Conservation (phyloP, 306 rosid genomes). For the Cicer bijugum region DNA sequence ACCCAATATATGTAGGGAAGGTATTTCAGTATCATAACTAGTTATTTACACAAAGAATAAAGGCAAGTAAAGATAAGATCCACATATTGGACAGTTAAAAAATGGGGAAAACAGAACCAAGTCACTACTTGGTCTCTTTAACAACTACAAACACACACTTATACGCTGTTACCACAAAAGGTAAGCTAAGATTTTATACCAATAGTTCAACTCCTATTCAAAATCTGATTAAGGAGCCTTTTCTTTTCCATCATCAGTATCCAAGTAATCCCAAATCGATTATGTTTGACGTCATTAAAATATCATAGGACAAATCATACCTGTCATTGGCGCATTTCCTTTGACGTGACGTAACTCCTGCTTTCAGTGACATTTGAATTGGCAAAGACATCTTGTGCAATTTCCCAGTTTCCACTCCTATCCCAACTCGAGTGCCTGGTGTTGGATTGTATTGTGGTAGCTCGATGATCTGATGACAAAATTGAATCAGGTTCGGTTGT, state of each 20-base stretch:
- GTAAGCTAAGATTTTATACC: constrained; percentile 43
- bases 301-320: constrained; percentile 43
- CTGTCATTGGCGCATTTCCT: constrained; percentile 61
- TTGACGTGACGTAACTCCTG: constrained; percentile 62
- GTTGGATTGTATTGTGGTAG: constrained; percentile 73
- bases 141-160: constrained; percentile 64
- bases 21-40: constrained; percentile 44
- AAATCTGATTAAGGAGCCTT: constrained; percentile 37
- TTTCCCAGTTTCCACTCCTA: constrained; percentile 84
- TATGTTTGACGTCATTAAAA: constrained; percentile 37
- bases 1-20: constrained; percentile 29
- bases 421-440: constrained; percentile 84
- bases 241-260: constrained; percentile 39
- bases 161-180: constrained; percentile 48
- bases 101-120: constrained; percentile 4
- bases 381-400: constrained; percentile 66
- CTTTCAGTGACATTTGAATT: constrained; percentile 71
- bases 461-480: constrained; percentile 77
- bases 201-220: constrained; percentile 43
- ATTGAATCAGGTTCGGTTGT: constrained; percentile 68
- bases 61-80: constrained; percentile 49
- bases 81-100: constrained; percentile 43
- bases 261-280: constrained; percentile 47
- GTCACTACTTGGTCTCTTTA: constrained; percentile 55
- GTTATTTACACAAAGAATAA: constrained; percentile 66